Evolutionary conservation across 2,329 filamentous ascomycete genomes (phyloP), one percentile per base, ranked within the genome.

Genomic region (Ophiocordyceps camponoti-rufipedis): DNA sequence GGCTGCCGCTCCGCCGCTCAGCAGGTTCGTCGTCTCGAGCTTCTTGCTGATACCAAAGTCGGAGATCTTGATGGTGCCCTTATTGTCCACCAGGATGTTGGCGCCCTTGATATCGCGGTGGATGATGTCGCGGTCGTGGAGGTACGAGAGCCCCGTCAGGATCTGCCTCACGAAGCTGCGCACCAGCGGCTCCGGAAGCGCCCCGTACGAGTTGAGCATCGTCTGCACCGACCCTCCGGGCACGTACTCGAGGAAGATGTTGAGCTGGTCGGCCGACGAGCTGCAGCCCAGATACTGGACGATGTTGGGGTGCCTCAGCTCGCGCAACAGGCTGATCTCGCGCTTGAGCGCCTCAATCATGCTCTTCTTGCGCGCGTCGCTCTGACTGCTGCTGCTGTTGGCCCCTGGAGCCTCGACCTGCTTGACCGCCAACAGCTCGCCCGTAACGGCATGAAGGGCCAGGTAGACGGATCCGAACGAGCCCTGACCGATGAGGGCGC

Each of bases 241-340:
- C 31, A 98, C 91, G 61, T 98, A 98, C 64, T 98, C 91, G 58
- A 98, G 79, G 78, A 98, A 98, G 82, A 98, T 98, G 68, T 98
- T 98, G 56, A 98, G 78, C 60, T 89, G 82, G 46, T 88, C 82
- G 16, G 85, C 78, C 50, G 94, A 91, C 9, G 86, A 89, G 56
- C 88, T 89, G 54, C 88, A 95, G 48, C 91, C 91, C 8, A 98
- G 78, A 59, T 98, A 98, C 60, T 95, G 91, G 61, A 98, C 91
- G 58, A 98, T 96, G 61, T 98, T 96, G 46, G 85, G 78, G 58
- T 98, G 91, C 57, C 93, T 87, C 44, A 98, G 78, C 53, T 95
- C 91, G 51, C 91, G 85, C 39, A 98, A 73, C 45, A 98, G 77
- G 50, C 83, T 84, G 60, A 98, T 98, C 65, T 98, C 91, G 54